Base-by-base conservation (phyloP, 305 asterid species). In the Fraxinus ornus region DNA sequence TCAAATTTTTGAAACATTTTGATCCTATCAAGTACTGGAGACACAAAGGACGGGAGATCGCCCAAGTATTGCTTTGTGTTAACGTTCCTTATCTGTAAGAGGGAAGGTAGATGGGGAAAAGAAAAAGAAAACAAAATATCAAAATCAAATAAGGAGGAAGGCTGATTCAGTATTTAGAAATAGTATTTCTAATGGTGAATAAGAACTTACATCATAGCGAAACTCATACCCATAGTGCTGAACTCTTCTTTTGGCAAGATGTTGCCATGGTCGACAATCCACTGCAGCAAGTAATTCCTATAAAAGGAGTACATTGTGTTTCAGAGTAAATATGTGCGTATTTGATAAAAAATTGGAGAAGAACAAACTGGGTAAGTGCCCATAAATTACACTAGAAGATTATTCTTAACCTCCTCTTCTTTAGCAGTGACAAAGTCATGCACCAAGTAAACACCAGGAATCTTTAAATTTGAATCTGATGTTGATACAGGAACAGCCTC, bases 161-260 rank as follows among this genome's bases (percentile, higher is more conserved):
- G 76, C n/a, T 75, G 72, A 21, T 39, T 24, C 75, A 41, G 36
- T 52, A n/a, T 70, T 76, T 52, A n/a, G 71, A 26, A 26, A 26
- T 26, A 26, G 28, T 30, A 12, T 22, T 21, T 47, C 73, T 52
- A 68, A 81, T 24, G 24, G 78, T 71, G 72, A 75, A 66, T 36
- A 62, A 70, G 80, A 62, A 87, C 94, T 89, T 86, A 95, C 98
- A 82, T 86, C 92, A 86, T 96, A 96, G 86, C 93, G 83, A 82
- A 96, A 94, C 88, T 91, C 98, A 37, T 92, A 96, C 84, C 99
- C 98, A 76, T 93, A 90, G 86, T 96, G 99, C 82, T 96, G 98
- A 87, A 96, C 98, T 86, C 97, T 86, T 91, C 99, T 89, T 90
- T 93, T 96, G 80, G 98, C 98, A 81, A 96, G 99, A 82, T 86